Conservation (phyloP, 768 basidiomycete genomes). For the Calocybe indica region DNA sequence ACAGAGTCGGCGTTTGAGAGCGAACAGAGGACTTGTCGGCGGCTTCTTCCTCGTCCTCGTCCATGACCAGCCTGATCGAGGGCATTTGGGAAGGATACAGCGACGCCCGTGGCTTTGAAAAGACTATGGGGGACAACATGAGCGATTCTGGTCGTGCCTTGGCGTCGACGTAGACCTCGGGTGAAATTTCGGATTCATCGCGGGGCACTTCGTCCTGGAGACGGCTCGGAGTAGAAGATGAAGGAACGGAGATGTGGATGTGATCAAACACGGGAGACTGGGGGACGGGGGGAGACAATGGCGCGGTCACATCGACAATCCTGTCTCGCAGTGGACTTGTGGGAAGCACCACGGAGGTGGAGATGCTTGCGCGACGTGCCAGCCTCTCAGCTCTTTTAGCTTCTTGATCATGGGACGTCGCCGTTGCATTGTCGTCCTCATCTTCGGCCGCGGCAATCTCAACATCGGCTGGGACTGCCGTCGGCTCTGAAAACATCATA, state of each 20-base stretch:
- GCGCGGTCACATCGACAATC: not conserved
- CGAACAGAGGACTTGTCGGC: slow-evolving; percentile 1
- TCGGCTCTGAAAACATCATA: too few species aligned
- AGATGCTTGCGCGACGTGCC: not conserved
- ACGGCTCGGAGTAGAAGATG: too few species aligned
- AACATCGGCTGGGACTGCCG: too few species aligned
- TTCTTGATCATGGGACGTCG: not conserved
- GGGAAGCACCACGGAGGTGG: not conserved
- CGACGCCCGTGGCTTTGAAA: not conserved
- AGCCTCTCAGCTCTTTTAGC: not conserved
- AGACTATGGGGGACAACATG: slow-evolving; percentile 9
- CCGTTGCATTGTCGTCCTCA: too few species aligned
- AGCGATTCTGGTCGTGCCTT: slow-evolving; percentile 1
- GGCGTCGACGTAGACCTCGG: not conserved
- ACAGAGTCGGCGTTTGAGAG: not conserved
- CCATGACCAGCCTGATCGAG: slow-evolving; percentile 5
- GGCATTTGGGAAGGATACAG: not conserved
- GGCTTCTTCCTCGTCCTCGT: not conserved
- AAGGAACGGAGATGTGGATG: too few species aligned
- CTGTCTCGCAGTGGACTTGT: not conserved
- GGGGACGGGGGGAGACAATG: not conserved
- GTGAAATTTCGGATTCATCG: not conserved
- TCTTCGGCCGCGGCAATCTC: too few species aligned
- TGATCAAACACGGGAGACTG: too few species aligned
- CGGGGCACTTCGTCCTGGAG: too few species aligned